Conservation (phyloP, 164 flowering plant genomes). For the Nymphaea colorata region DNA sequence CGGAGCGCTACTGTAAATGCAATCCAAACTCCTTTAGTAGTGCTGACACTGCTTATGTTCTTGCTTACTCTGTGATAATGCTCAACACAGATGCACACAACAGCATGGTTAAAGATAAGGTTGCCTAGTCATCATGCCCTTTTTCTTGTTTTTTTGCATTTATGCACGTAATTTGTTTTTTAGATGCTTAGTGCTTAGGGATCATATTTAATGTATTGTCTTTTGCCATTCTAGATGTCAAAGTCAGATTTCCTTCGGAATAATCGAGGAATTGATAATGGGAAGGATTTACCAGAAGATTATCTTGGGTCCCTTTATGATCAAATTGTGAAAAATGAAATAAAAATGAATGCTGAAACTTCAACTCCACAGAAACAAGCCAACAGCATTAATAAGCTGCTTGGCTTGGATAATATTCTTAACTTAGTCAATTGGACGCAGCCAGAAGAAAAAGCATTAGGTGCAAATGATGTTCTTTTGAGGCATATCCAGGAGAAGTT, state of each 20-base stretch:
- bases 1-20: slow-evolving; percentile 98
- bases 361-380: slow-evolving; percentile 79
- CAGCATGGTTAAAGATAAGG: slow-evolving; percentile 96
- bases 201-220: slow-evolving; percentile 11
- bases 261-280: slow-evolving; percentile 98
- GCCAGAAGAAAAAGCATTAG: slow-evolving; percentile 84
- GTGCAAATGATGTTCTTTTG: slow-evolving; percentile 84
- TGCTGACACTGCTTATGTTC: slow-evolving; percentile 99
- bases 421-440: slow-evolving; percentile 85
- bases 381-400: slow-evolving; percentile 66
- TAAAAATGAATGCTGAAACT: slow-evolving; percentile 83
- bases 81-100: slow-evolving; percentile 99
- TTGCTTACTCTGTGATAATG: slow-evolving; percentile 98
- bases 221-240: slow-evolving; percentile 53
- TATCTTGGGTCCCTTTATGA: slow-evolving; percentile 83
- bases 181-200: not conserved
- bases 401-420: slow-evolving; percentile 92
- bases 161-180: no score
- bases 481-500: slow-evolving; percentile 95
- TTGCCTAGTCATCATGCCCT: slow-evolving; percentile 17
- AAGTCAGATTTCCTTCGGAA: slow-evolving; percentile 95
- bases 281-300: slow-evolving; percentile 92
- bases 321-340: slow-evolving; percentile 91
- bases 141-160: not conserved
- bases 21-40: slow-evolving; percentile 78